Percentiles rank a stretch among this genome's conserved stretches.
These are phyloP conservation scores for Wickerhamomyces sydowiorum DNA, from an alignment of 805 yeast genomes.

Conservation along the genomic window DNA sequence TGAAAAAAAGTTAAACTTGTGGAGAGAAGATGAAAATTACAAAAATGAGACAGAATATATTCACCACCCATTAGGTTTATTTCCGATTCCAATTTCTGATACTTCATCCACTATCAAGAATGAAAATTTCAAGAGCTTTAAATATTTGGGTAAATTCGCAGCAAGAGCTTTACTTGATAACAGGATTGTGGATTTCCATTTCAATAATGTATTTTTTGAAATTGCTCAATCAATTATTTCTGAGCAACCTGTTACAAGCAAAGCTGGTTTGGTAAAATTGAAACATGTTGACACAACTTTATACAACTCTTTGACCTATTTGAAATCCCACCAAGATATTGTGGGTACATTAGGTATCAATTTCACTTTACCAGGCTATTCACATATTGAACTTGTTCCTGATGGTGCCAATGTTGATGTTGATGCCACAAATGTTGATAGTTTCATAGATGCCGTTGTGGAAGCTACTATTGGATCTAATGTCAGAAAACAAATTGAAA, in stretches of 20 bases:
- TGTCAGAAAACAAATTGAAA: constrained; percentile 52
- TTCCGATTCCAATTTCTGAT: constrained; percentile 57
- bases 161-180: constrained; percentile 86
- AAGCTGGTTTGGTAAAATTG: constrained; percentile 25
- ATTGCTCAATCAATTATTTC: constrained; percentile 37
- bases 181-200: constrained; percentile 78
- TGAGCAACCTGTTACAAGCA: constrained; percentile 5
- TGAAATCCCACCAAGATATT: constrained; percentile 37
- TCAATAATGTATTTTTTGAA: constrained; percentile 67
- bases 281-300: constrained; percentile 50
- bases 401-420: constrained; percentile 51
- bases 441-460: constrained; percentile 50
- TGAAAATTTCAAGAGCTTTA: constrained; percentile 48
- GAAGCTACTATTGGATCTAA: constrained; percentile 62
- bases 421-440: constrained; percentile 45
- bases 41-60: constrained; percentile 31
- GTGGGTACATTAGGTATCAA: constrained; percentile 53
- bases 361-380: constrained; percentile 76
- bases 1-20: constrained; percentile 48
- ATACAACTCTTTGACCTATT: constrained; percentile 49
- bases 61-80: constrained; percentile 48
- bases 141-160: constrained; percentile 71
- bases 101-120: constrained; percentile 28
- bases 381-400: constrained; percentile 48
- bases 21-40: constrained; percentile 48